Evolutionary conservation across 257 asterid species (phyloP), one percentile per base, ranked within the genome.

Genomic region (Solanum okadae): DNA sequence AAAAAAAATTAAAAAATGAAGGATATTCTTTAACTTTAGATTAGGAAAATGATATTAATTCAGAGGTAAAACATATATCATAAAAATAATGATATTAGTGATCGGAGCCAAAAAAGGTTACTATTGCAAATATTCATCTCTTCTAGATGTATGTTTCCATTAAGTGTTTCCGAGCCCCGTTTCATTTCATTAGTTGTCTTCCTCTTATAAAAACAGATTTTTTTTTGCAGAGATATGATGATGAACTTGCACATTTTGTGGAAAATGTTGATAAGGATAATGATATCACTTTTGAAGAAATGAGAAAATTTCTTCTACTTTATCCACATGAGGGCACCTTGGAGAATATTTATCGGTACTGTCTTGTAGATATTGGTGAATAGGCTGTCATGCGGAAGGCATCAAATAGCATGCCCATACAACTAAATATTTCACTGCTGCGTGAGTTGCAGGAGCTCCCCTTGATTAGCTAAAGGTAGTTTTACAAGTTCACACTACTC

Each of bases 221-320:
- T 92, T 87, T 93, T 94, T 94, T 91, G 89, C 97, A 97, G 99
- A 99, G 52, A 44, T 44, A 44, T 44, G 16, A 44, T 11, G 52
- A 44, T 44, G 52, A 12, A 44, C 52, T 12, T 44, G 52, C 52
- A 44, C 16, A 12, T 44, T 44, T 96, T 90, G 99, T 97, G 83
- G 99, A 97, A 90, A 98, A 93, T 84, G 98, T 97, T 63, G 99
- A 97, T 90, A 96, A 97, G 87, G 99, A 97, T 90, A 97, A 95
- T 87, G 93, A 97, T 71, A 97, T 97, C 79, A 95, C 98, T 75
- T 97, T 96, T 52, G 98, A 96, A 91, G 99, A 97, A 90, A 96
- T 98, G 99, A 94, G 99, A 79, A 98, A 97, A 87, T 94, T 97
- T 90, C 93, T 15, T 44, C 16, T 12, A 44, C 52, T 44, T 12